Evolutionary conservation across 2,329 filamentous ascomycete genomes (phyloP).

Genomic region (Botryotinia narcissicola): DNA sequence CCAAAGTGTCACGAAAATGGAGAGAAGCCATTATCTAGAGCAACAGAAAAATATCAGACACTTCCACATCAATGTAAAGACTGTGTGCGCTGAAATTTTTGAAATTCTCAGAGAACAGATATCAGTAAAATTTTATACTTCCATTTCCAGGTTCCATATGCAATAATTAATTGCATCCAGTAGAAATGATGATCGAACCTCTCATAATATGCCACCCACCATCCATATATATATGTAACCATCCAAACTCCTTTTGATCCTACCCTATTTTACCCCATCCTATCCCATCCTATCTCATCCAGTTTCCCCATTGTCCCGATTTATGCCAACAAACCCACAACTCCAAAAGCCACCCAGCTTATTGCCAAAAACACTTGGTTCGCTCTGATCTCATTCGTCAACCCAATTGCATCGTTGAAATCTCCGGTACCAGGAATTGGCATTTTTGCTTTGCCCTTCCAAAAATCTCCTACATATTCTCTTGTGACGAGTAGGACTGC

Average conservation of each 20-base stretch:
- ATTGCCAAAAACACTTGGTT: background rate
- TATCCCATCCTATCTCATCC: background rate
- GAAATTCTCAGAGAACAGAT: no score
- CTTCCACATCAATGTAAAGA: background rate
- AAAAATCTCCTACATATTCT: conserved; percentile 16
- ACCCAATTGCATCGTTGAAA: conserved; percentile 16
- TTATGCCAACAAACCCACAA: conserved; percentile 8
- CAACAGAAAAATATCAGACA: background rate
- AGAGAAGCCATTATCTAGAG: background rate
- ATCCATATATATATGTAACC: background rate
- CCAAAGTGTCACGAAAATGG: no score
- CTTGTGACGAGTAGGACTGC: background rate
- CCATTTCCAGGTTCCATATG: no score
- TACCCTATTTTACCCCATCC: background rate
- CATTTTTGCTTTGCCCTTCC: conserved; percentile 8
- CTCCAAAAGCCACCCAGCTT: background rate
- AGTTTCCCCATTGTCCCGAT: background rate
- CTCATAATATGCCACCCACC: background rate
- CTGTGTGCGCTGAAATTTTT: no score
- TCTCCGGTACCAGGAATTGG: background rate
- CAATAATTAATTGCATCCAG: background rate
- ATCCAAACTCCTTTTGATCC: background rate
- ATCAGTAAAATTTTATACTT: background rate
- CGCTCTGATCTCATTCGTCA: background rate
- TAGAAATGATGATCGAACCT: background rate